phyloP scores from a whole-genome alignment of 1,139 yeast genomes.

The Debaryomycetaceae sp. region DNA sequence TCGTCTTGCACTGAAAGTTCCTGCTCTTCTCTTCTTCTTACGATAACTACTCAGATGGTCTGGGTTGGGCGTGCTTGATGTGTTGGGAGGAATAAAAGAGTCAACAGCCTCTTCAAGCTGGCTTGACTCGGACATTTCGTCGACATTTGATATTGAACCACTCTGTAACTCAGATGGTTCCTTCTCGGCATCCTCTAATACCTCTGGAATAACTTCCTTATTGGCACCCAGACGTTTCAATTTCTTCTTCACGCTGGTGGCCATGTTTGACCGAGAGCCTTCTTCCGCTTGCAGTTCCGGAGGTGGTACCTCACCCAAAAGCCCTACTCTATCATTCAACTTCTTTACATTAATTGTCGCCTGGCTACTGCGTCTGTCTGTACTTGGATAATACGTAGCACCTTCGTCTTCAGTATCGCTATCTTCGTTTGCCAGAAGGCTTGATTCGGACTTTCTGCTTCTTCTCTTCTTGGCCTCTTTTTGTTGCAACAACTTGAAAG shows the following conservation, averaged over 20 bases:
- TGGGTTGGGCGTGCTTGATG: neutral
- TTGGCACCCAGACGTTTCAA: slow-evolving; percentile 3
- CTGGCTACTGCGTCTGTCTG: slow-evolving; percentile 17
- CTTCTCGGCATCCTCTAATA: slow-evolving; percentile 5
- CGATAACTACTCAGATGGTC: neutral
- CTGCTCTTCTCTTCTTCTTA: slow-evolving; percentile 25
- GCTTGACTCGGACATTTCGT: slow-evolving; percentile 1
- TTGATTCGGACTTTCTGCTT: slow-evolving; percentile 14
- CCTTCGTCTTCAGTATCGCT: slow-evolving; percentile 12
- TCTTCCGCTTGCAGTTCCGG: slow-evolving; percentile 8
- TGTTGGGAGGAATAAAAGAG: neutral
- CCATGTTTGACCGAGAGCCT: neutral
- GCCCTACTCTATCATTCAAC: slow-evolving; percentile 30
- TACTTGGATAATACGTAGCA: slow-evolving; percentile 7
- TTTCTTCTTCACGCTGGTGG: slow-evolving; percentile 1
- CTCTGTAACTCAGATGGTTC: neutral
- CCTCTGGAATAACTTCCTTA: slow-evolving; percentile 3
- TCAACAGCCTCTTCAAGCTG: neutral
- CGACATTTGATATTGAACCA: neutral
- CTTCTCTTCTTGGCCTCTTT: slow-evolving; percentile 30
- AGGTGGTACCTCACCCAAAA: slow-evolving; percentile 40
- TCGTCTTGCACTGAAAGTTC: slow-evolving; percentile 37
- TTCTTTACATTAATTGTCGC: slow-evolving; percentile 25
- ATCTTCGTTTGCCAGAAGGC: slow-evolving; percentile 7
- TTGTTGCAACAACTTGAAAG: slow-evolving; percentile 52